Conservation (phyloP, 169 alveolate genomes). For the Plasmodium cynomolgi region DNA sequence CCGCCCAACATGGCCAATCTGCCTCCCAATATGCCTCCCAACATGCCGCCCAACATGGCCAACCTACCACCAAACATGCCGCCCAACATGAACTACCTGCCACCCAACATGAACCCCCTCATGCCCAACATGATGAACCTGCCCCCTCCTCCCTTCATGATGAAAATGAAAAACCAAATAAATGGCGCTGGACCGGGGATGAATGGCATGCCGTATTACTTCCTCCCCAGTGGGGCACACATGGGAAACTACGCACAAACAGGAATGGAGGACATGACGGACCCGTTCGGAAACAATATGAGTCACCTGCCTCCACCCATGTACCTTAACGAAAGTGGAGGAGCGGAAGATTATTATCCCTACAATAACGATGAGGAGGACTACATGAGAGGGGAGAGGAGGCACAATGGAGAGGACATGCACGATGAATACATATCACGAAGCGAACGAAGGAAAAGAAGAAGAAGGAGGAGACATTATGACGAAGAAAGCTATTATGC, state of each 20-base stretch:
- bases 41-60: conserved; percentile 32
- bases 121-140: conserved; percentile 42
- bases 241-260: not conserved
- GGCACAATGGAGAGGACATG: not conserved
- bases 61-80: conserved; percentile 11
- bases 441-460: not conserved
- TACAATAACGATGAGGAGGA: conserved; percentile 5
- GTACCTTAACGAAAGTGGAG: not conserved
- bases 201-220: not conserved
- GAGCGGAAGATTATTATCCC: conserved; percentile 1
- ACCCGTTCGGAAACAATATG: not conserved
- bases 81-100: conserved; percentile 9
- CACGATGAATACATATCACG: conserved; percentile 12
- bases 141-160: conserved; percentile 71
- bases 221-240: conserved; percentile 2
- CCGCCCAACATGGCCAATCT: not conserved
- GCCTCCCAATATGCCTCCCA: conserved; percentile 4
- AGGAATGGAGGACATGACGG: not conserved
- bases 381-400: not conserved
- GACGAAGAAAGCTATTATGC: conserved; percentile 9
- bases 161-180: conserved; percentile 66
- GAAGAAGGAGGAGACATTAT: conserved; percentile 1
- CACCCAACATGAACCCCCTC: conserved; percentile 31
- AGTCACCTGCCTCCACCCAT: not conserved
- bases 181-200: not conserved